Conservation (phyloP, 441 rosid genomes). For the Populus tomentosa region DNA sequence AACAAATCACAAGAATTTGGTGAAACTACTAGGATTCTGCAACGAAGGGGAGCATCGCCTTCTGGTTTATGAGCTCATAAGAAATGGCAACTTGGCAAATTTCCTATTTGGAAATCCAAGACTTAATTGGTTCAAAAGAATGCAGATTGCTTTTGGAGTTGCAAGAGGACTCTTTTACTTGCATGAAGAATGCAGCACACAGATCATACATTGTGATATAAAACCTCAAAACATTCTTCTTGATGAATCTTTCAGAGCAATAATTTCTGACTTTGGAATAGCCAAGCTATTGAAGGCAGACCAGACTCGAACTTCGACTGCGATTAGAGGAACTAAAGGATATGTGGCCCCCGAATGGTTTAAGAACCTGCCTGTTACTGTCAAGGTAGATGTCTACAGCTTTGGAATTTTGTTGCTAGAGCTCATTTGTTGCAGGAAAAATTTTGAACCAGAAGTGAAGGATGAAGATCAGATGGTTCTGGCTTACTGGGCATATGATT, state of each 20-base stretch:
- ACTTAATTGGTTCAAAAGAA: constrained; percentile 30
- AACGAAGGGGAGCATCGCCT: constrained; percentile 34
- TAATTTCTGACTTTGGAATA: constrained; percentile 39
- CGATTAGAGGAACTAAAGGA: constrained; percentile 35
- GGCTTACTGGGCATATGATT: constrained; percentile 45
- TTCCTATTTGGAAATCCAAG: constrained; percentile 14
- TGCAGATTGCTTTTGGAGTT: constrained; percentile 25
- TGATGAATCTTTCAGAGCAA: constrained; percentile 24
- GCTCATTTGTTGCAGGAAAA: constrained; percentile 47
- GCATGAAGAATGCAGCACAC: constrained; percentile 38
- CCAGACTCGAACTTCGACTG: constrained; percentile 31
- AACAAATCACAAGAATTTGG: constrained; percentile 46
- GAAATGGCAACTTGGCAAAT: constrained; percentile 36
- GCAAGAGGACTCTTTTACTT: constrained; percentile 37
- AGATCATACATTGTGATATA: constrained; percentile 43
- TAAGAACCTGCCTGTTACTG: constrained; percentile 35
- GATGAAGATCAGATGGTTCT: constrained; percentile 31
- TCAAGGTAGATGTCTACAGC: constrained; percentile 49
- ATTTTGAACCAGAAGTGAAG: constrained; percentile 9
- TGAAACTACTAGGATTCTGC: constrained; percentile 41
- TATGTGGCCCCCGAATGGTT: constrained; percentile 46
- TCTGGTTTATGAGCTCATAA: constrained; percentile 43
- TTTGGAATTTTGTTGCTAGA: constrained; percentile 46
- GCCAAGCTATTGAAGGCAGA: constrained; percentile 37
- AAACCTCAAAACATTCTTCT: constrained; percentile 43